Percentiles rank a stretch among this genome's conserved stretches.
phyloP scores from a whole-genome alignment of 805 yeast genomes.

The Cyberlindnera japonica region DNA sequence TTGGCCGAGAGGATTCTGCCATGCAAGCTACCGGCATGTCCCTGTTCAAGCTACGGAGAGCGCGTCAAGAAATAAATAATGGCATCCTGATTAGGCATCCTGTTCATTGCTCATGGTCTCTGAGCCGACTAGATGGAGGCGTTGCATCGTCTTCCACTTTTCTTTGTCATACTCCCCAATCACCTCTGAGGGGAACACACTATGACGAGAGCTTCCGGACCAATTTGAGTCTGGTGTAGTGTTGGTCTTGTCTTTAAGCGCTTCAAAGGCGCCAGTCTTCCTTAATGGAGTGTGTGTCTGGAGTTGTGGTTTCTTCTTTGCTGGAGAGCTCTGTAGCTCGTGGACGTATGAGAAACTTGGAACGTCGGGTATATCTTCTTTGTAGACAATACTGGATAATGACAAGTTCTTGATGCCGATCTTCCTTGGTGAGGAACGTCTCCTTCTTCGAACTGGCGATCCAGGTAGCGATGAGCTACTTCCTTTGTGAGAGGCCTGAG shows the following conservation, averaged over 20 bases:
- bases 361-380: slow-evolving; percentile 14
- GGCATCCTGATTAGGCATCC: background rate
- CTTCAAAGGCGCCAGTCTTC: background rate
- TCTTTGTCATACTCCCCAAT: slow-evolving; percentile 65
- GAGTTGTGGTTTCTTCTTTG: slow-evolving; percentile 10
- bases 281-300: slow-evolving; percentile 16
- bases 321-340: slow-evolving; percentile 25
- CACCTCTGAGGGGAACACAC: slow-evolving; percentile 50
- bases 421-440: slow-evolving; percentile 13
- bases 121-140: slow-evolving; percentile 28
- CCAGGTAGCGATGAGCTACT: slow-evolving; percentile 19
- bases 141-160: slow-evolving; percentile 55
- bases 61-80: too few species aligned
- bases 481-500: slow-evolving; percentile 15
- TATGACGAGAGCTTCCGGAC: slow-evolving; percentile 35
- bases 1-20: background rate
- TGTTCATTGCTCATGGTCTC: background rate
- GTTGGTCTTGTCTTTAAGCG: slow-evolving; percentile 28
- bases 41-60: too few species aligned
- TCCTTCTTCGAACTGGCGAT: slow-evolving; percentile 20
- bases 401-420: slow-evolving; percentile 24
- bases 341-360: slow-evolving; percentile 26
- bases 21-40: too few species aligned
- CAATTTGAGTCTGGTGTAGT: slow-evolving; percentile 33
- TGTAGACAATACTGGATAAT: slow-evolving; percentile 25